phyloP scores from a whole-genome alignment of 306 rosid genomes.

The Cercis canadensis region DNA sequence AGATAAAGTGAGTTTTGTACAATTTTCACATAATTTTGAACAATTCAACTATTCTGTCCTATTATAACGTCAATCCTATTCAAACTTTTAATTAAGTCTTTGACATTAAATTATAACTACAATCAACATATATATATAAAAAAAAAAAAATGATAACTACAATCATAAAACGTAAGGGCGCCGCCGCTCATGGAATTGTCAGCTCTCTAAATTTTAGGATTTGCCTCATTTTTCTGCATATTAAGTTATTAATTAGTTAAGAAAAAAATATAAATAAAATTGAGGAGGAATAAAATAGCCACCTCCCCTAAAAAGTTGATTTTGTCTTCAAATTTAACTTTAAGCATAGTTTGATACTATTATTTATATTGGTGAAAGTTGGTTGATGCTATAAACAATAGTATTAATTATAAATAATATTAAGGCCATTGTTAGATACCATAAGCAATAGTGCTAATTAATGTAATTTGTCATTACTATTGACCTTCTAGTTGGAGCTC shows the following conservation, averaged over 20 bases:
- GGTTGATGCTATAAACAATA: constrained; percentile 20
- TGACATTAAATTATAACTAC: constrained; percentile 30
- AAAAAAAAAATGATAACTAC: no score
- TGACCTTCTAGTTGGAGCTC: constrained; percentile 33
- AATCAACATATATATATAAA: no score
- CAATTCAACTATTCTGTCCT: neutral
- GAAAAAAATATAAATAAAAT: no score
- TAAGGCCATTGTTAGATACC: constrained; percentile 19
- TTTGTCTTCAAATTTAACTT: constrained; percentile 36
- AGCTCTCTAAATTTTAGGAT: neutral
- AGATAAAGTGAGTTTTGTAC: constrained; percentile 19
- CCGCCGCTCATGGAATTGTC: constrained; percentile 29
- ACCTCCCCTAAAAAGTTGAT: constrained; percentile 29
- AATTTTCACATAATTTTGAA: neutral
- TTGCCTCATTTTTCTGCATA: neutral
- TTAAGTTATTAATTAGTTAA: neutral
- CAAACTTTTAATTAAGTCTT: no score
- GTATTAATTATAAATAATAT: constrained; percentile 10
- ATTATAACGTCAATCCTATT: constrained; percentile 12
- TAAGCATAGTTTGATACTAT: constrained; percentile 5
- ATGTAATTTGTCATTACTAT: constrained; percentile 24
- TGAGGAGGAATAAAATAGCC: no score
- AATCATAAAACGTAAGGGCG: no score
- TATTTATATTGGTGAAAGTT: constrained; percentile 17
- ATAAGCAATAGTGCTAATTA: constrained; percentile 22